Evolutionary conservation across 2,329 filamentous ascomycete genomes (phyloP).

Genomic region (Ascochyta fabae): DNA sequence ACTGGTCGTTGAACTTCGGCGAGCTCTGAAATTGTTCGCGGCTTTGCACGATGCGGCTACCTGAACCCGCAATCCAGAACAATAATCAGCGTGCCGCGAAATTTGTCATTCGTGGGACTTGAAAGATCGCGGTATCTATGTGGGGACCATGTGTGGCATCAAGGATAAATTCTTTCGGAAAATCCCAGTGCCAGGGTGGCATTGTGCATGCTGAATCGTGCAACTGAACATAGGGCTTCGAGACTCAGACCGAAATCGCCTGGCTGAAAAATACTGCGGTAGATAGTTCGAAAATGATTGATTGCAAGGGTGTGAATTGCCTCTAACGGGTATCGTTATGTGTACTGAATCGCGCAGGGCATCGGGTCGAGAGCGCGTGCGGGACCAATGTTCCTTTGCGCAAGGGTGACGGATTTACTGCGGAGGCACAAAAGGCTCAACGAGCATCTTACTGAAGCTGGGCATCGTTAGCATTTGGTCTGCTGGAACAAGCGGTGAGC

Average conservation of each 20-base stretch:
- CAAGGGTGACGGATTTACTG: constrained; percentile 29
- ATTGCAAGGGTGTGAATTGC: constrained; percentile 16
- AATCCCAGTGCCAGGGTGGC: not conserved
- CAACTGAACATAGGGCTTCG: not conserved
- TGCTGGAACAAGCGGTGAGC: constrained; percentile 21
- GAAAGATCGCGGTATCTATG: constrained; percentile 2
- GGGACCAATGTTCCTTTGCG: constrained; percentile 5
- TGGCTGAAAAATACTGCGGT: not conserved
- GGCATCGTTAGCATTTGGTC: constrained; percentile 15
- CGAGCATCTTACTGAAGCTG: constrained; percentile 81
- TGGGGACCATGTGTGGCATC: constrained; percentile 11
- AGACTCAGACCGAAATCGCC: constrained; percentile 5
- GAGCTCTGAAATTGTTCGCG: constrained; percentile 1
- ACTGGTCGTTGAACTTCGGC: constrained; percentile 8
- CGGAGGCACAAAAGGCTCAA: constrained; percentile 76
- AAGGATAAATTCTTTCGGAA: constrained; percentile 10
- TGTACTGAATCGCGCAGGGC: constrained; percentile 16
- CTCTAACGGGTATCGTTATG: constrained; percentile 20
- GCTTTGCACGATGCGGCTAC: not conserved
- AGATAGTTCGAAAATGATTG: not conserved
- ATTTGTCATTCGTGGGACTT: constrained; percentile 14
- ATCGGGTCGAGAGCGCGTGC: not conserved
- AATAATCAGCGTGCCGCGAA: not conserved
- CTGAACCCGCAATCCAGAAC: constrained; percentile 6
- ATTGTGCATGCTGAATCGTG: constrained; percentile 5